Conservation (phyloP, 1,284 basidiomycete species). For the Volvariella surrecta region DNA sequence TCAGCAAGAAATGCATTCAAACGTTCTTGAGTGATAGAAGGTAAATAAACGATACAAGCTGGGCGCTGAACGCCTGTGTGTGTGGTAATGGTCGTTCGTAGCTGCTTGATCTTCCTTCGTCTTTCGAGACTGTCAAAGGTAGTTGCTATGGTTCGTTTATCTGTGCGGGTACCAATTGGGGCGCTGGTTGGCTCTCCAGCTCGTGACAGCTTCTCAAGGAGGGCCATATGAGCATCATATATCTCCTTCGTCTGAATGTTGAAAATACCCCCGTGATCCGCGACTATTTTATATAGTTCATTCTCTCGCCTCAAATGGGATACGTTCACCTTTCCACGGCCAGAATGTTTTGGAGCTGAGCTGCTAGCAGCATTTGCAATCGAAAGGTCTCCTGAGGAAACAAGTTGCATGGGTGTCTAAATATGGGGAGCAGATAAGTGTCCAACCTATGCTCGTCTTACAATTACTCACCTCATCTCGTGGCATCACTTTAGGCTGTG, state of each 20-base stretch:
- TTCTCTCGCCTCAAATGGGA: conserved; percentile 71
- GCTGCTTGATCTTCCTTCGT: conserved; percentile 53
- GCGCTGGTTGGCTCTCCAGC: conserved; percentile 61
- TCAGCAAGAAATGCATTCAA: conserved; percentile 46
- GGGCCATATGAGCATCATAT: conserved; percentile 49
- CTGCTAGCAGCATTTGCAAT: no score
- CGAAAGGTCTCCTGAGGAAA: no score
- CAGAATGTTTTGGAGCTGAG: no score
- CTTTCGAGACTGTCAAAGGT: conserved; percentile 54
- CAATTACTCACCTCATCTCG: no score
- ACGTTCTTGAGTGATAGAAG: conserved; percentile 38
- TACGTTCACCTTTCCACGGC: conserved; percentile 47
- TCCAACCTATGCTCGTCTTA: no score
- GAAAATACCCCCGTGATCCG: conserved; percentile 53
- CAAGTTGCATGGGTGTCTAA: no score
- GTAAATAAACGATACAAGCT: conserved; percentile 53
- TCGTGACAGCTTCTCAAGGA: conserved; percentile 45
- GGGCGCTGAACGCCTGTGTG: conserved; percentile 44
- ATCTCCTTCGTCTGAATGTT: conserved; percentile 62
- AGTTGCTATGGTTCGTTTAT: conserved; percentile 59
- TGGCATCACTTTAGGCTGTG: no score
- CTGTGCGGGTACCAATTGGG: conserved; percentile 55
- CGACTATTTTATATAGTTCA: conserved; percentile 58
- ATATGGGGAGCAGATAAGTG: no score
- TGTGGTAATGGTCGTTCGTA: conserved; percentile 49